Evolutionary conservation across 345 rosid species (phyloP), one percentile per base, ranked within the genome.

Genomic region (Salix viminalis): DNA sequence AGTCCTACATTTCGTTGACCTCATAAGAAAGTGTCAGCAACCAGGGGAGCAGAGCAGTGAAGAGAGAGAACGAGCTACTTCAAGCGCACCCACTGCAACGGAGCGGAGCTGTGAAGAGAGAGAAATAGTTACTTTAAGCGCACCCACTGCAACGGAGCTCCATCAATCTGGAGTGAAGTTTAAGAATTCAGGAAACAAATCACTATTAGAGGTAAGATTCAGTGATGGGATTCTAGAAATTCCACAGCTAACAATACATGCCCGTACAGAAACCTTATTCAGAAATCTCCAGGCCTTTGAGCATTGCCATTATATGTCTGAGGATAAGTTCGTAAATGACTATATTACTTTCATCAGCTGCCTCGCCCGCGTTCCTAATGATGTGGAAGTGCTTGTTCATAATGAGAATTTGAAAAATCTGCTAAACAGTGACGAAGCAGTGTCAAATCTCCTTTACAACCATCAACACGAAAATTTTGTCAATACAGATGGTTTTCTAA

Each of bases 211-310:
- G 9, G 52, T 83, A 14, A 64, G 19, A 0, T 83, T 85, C 32
- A 0, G 48, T 4, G 14, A 73, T 6, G 84, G 86, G 21, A 32
- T 62, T 16, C 74, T 80, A 14, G 50, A 80, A 66, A 78, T 83
- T 41, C 81, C 78, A 0, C n/a, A 4, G 0, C 6, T 72, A 4
- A 4, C 0, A 16, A 34, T 85, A 26, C 2, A 5, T 0, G 30
- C 9, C 1, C 0, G 15, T 0, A 23, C 76, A 1, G 52, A 68
- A 65, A 26, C 2, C 5, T 8, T 66, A 4, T 39, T 79, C 24
- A 19, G 52, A 1, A 85, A 79, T 73, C 48, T 85, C 3, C 6
- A 54, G 0, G 77, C 85, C 12, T 82, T 70, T 2, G 83, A 82
- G 67, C 78, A 73, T 67, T 69, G 77, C 34, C 64, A 76, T 39